Evolutionary conservation across 129 eudicot species (phyloP), one percentile per base, ranked within the genome.

Genomic region (Tagetes patula): DNA sequence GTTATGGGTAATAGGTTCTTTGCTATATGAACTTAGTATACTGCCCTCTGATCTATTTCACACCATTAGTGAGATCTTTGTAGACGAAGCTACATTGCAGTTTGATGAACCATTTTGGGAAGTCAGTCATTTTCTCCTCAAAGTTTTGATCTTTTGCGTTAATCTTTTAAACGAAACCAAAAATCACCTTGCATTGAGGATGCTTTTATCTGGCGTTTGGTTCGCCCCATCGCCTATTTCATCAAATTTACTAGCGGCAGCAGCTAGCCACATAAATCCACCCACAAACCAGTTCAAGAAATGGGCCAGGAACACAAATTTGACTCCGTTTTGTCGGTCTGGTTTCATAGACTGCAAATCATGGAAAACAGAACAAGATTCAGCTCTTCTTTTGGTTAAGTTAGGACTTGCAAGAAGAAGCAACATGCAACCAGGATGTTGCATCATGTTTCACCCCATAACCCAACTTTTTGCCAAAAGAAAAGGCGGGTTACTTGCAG

Each of bases 171-270:
- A 88, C 59, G 86, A 83, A 80, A 73, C 81, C 3, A 83, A 65
- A 66, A 87, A 92, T 64, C 72, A 73, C 27, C 82, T 87, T 1
- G 89, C 96, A 61, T 78, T 83, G 20, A 87, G 83, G 61, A 89
- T 89, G 96, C 91, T 92, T 74, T 85, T 82, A n/a, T 91, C 83
- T 5, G 98, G 96, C 50, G 87, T 90, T 31, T 92, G 98, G 98
- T 82, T 89, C 69, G 91, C 96, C n/a, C 89, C 94, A 11, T 71
- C 87, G 20, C 96, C 96, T 20, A 54, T 92, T 65, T 81, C 94
- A 49, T 83, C 84, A 32, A 84, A 68, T 74, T 69, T 89, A 71
- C 84, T 92, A 43, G 91, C 96, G 1, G 71, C 87, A 2, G 94
- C 96, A 37, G 91, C 98, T 49, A 85, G 78, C 53, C 76, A 78